A percentile compares a stretch with the other conserved stretches of the same genome.
Evolutionary conservation across 345 rosid species (phyloP).

Genomic region (Eutrema heterophyllum): DNA sequence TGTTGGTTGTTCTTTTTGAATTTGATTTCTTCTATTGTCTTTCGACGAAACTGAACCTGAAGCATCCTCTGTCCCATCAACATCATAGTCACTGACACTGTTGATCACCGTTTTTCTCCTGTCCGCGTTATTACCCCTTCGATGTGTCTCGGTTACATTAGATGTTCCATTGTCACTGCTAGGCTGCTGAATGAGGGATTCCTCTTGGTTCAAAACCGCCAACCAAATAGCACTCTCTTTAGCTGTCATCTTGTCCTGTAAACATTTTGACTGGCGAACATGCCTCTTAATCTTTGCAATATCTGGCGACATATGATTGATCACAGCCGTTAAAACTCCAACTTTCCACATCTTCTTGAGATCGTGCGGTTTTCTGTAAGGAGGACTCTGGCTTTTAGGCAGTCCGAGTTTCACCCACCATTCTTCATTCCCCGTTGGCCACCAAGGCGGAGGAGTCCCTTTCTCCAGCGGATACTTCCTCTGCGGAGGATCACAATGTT

Average conservation of each 20-base stretch:
- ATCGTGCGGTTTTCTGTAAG: constrained; percentile 94
- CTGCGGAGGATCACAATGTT: constrained; percentile 98
- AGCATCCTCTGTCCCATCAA: constrained; percentile 62
- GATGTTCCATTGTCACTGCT: constrained; percentile 88
- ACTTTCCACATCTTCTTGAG: constrained; percentile 99
- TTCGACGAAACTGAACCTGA: constrained; percentile 84
- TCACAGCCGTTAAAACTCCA: constrained; percentile 92
- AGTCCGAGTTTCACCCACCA: constrained; percentile 89
- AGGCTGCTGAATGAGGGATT: constrained; percentile 66
- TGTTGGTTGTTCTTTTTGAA: constrained; percentile 32
- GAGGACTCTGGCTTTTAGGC: constrained; percentile 63
- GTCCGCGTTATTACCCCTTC: constrained; percentile 33
- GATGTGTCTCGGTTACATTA: constrained; percentile 62
- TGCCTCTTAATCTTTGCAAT: constrained; percentile 91
- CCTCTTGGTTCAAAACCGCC: constrained; percentile 84
- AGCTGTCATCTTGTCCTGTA: constrained; percentile 99
- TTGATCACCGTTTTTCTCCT: constrained; percentile 47
- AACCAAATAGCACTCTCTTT: constrained; percentile 99
- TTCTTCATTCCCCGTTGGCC: constrained; percentile 92
- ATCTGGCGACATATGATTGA: constrained; percentile 97
- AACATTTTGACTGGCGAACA: constrained; percentile 91
- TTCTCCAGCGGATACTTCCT: constrained; percentile 93
- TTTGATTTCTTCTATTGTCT: constrained; percentile 50
- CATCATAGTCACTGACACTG: constrained; percentile 84
- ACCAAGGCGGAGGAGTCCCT: constrained; percentile 94